phyloP scores from a whole-genome alignment of 2,329 filamentous ascomycete species.

The Ceratocystis destructans region DNA sequence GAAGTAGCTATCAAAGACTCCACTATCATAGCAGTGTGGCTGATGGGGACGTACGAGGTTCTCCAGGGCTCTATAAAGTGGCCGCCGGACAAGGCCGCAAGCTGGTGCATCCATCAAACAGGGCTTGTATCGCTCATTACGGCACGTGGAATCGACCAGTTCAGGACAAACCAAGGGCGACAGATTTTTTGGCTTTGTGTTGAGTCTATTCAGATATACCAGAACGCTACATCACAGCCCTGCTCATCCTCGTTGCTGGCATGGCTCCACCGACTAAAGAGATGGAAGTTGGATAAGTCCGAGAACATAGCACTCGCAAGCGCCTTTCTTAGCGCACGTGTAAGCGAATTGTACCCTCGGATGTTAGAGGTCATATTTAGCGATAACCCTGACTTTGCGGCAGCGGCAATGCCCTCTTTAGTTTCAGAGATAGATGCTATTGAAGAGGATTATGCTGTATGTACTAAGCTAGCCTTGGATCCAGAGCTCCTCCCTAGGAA shows the following conservation, averaged over 20 bases:
- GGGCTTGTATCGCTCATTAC: conserved; percentile 13
- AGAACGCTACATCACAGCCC: conserved; percentile 13
- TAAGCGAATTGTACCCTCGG: conserved; percentile 14
- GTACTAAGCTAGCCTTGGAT: neutral
- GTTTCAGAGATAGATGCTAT: neutral
- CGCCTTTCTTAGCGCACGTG: conserved; percentile 10
- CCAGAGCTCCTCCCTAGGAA: neutral
- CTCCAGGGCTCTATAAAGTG: conserved; percentile 15
- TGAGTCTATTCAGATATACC: conserved; percentile 17
- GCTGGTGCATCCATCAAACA: conserved; percentile 16
- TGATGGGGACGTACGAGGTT: conserved; percentile 18
- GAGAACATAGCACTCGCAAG: conserved; percentile 9
- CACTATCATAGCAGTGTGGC: conserved; percentile 17
- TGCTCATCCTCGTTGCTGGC: conserved; percentile 8
- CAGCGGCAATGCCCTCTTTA: neutral
- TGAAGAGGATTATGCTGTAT: conserved; percentile 8
- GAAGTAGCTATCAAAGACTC: conserved; percentile 8
- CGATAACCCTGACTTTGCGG: conserved; percentile 11
- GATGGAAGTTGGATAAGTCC: conserved; percentile 2
- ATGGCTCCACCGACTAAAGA: conserved; percentile 14
- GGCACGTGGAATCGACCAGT: conserved; percentile 15
- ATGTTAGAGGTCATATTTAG: conserved; percentile 8
- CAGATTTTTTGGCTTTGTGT: conserved; percentile 18
- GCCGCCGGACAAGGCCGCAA: conserved; percentile 4
- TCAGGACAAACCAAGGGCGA: conserved; percentile 12